Base-by-base conservation (phyloP, 2,329 filamentous ascomycete genomes). In the Lasiodiplodia gonubiensis region DNA sequence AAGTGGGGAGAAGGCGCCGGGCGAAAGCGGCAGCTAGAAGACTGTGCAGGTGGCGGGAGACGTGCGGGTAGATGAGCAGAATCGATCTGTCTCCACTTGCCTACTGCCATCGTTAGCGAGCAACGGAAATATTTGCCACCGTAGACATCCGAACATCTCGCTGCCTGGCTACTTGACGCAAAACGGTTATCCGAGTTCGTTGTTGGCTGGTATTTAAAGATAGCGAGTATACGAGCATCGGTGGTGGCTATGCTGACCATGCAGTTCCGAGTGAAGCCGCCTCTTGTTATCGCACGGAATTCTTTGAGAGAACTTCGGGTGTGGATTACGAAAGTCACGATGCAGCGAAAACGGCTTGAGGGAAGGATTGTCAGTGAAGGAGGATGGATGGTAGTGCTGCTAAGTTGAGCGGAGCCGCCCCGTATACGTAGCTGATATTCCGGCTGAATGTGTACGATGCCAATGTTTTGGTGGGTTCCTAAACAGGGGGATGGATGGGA, bases 221-320 rank as follows among this genome's bases (percentile, higher is more conserved):
- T 14, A 18, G 11, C 30, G 52, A 35, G 52, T 5, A n/a, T 30
- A n/a, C 11, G 27, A n/a, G 18, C 27, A n/a, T 33, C 6, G 30
- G 30, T 18, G 52, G 52, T 52, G 49, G 49, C 49, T 52, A 52
- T 52, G 49, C 49, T 25, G 49, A 46, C 42, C 42, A 21, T n/a
- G 8, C 42, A 21, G 7, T 30, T 25, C 49, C 23, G 49, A 25
- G 14, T 52, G 25, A 14, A 52, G 11, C 12, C 42, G 12, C 23
- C 10, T 30, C 16, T 18, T 30, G 21, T 30, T 52, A 30, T 52
- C 49, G 49, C 25, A 16, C 8, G 49, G 25, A 18, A 18, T 52
- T 30, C n/a, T 35, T 33, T 18, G 23, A 3, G 27, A 21, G 25
- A 35, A n/a, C n/a, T 35, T 16, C 52, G 52, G 27, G 30, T n/a